Conservation (phyloP, 2,329 filamentous ascomycete species). For the Pseudogymnoascus sp. region DNA sequence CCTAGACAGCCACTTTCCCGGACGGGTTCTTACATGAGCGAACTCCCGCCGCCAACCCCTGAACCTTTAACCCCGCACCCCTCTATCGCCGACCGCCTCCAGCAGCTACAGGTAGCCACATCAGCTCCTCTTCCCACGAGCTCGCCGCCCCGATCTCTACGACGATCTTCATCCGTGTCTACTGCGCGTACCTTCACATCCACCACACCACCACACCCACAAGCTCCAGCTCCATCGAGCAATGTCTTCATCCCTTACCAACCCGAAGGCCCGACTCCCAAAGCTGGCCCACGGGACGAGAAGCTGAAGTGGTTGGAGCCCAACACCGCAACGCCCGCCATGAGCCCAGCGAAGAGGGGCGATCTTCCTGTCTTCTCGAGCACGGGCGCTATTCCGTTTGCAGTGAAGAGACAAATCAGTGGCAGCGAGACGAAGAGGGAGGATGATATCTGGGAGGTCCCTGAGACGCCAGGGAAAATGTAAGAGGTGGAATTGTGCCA, state of each 20-base stretch:
- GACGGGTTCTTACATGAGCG: not conserved
- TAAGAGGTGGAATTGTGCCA: not conserved
- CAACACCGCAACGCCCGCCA: slow-evolving; percentile 29
- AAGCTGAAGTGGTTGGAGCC: slow-evolving; percentile 47
- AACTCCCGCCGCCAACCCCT: not conserved
- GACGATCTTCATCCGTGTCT: not conserved
- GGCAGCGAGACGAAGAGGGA: slow-evolving; percentile 2
- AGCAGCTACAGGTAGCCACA: slow-evolving; percentile 18
- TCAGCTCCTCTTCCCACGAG: slow-evolving; percentile 22
- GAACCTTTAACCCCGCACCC: not conserved
- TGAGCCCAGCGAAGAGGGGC: slow-evolving; percentile 21
- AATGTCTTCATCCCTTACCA: slow-evolving; percentile 50
- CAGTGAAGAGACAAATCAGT: not conserved
- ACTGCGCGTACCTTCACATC: not conserved
- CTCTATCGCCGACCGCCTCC: slow-evolving; percentile 13
- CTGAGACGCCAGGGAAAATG: not conserved
- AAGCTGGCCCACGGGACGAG: slow-evolving; percentile 33
- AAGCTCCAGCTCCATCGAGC: slow-evolving; percentile 15
- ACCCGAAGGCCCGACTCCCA: slow-evolving; percentile 44
- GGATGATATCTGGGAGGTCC: not conserved
- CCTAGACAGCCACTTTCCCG: not conserved
- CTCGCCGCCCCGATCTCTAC: slow-evolving; percentile 18
- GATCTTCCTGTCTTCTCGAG: slow-evolving; percentile 29
- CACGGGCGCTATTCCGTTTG: slow-evolving; percentile 28
- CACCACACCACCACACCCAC: not conserved